Base-by-base conservation (phyloP, 495 filamentous ascomycete species). In the Parathielavia appendiculata region DNA sequence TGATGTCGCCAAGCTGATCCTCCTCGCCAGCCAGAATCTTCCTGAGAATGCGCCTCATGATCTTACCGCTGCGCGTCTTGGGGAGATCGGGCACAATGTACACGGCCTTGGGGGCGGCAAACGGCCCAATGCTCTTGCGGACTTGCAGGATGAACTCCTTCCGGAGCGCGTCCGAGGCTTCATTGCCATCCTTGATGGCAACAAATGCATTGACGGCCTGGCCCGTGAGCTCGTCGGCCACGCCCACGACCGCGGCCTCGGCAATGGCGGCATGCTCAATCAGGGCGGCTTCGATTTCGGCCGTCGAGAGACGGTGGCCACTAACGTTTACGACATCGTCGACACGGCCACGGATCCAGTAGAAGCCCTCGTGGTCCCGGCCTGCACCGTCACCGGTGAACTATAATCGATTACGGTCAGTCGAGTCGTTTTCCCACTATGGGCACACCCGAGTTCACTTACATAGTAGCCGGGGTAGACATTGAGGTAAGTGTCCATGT, bases 381-480 rank as follows among this genome's bases (percentile, higher is more conserved):
- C 89, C 95, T 57, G 95, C 93, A 64, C 95, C 95, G 72, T 99
- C 93, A 61, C 93, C 93, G 23, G 95, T 99, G 82, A 97, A 98
- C 90, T 96, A 65, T 5, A 46, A 26, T 16, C 20, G 17, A 9
- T 2, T 6, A 30, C 26, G 5, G 66, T 84, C 58, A 81, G 71
- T 59, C 19, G 46, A 12, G 57, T 23, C 6, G 6, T 13, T 69
- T n/a, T 17, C 30, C 32, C 10, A n/a, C 40, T 12, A 16, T 22
- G 19, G 5, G n/a, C 34, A 19, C 30, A 44, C 6, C 7, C 26
- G 40, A 30, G 26, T 30, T 7, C 20, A 81, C 89, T 81, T 75
- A 96, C 91, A 75, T 98, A 98, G 79, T 92, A 95, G 39, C 93
- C 95, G 79, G 91, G 91, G 81, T 98, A 98, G 3, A 96, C 92